Conservation (phyloP, 371 early-diverging fungal genomes). For the Syncephalastrum contaminatum region DNA sequence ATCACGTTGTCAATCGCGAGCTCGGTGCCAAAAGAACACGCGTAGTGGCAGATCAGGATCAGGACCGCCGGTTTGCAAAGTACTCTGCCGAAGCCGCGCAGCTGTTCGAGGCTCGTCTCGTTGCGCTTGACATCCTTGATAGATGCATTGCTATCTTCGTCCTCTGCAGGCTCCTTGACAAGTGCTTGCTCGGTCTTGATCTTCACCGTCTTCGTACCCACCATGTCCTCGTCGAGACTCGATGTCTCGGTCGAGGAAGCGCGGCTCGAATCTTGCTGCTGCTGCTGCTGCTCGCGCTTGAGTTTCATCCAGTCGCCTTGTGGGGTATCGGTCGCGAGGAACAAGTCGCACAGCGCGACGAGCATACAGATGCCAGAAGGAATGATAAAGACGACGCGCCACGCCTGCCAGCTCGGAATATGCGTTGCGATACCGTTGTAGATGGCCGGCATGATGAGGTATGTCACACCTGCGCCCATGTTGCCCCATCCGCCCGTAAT, state of each 20-base stretch:
- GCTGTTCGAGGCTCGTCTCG: constrained; percentile 4
- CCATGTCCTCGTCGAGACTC: not conserved
- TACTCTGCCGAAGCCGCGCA: constrained; percentile 6
- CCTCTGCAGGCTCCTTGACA: too few relatives aligned
- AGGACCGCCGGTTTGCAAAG: constrained; percentile 31
- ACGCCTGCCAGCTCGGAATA: constrained; percentile 25
- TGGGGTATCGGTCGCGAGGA: constrained; percentile 46
- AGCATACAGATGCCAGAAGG: constrained; percentile 46
- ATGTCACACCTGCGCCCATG: constrained; percentile 64
- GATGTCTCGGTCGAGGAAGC: not conserved
- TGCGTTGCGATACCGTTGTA: constrained; percentile 30
- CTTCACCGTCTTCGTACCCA: too few relatives aligned
- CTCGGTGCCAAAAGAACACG: constrained; percentile 67
- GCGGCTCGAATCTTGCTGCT: not conserved
- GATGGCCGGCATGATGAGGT: constrained; percentile 55
- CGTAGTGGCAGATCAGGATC: constrained; percentile 53
- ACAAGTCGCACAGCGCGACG: constrained; percentile 32
- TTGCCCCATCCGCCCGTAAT: constrained; percentile 68
- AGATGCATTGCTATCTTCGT: constrained; percentile 6
- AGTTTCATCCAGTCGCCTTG: constrained; percentile 33
- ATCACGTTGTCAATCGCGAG: constrained; percentile 61
- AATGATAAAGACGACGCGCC: constrained; percentile 45
- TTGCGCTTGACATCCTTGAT: constrained; percentile 12
- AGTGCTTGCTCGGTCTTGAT: too few relatives aligned
- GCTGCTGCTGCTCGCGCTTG: not conserved